Evolutionary conservation across 2,329 filamentous ascomycete genomes (phyloP).

Genomic region (Hansfordia pulvinata): DNA sequence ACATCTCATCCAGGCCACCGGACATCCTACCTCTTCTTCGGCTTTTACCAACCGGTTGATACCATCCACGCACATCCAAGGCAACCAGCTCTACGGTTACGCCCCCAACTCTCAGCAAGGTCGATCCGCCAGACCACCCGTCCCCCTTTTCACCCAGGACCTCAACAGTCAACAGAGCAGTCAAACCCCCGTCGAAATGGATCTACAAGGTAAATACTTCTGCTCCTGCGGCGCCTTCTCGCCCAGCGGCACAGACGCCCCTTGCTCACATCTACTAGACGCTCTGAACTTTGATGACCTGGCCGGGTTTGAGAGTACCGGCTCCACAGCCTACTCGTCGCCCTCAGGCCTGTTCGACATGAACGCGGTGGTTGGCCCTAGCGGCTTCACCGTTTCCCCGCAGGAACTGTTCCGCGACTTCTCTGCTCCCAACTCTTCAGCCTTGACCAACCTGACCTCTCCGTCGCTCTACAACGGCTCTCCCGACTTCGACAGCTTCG

Average conservation of each 20-base stretch:
- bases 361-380: slow-evolving; percentile 18
- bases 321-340: slow-evolving; percentile 37
- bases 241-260: slow-evolving; percentile 6
- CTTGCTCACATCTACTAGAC: slow-evolving; percentile 23
- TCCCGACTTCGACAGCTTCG: slow-evolving; percentile 59
- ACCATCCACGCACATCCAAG: slow-evolving; percentile 28
- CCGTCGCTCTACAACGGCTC: slow-evolving; percentile 70
- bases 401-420: slow-evolving; percentile 62
- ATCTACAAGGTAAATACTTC: slow-evolving; percentile 37
- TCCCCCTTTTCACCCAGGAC: slow-evolving; percentile 56
- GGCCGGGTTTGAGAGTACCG: slow-evolving; percentile 40
- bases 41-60: slow-evolving; percentile 46
- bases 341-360: slow-evolving; percentile 41
- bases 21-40: slow-evolving; percentile 37
- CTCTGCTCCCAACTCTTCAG: slow-evolving; percentile 69
- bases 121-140: slow-evolving; percentile 46
- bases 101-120: slow-evolving; percentile 40
- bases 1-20: slow-evolving; percentile 44
- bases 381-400: slow-evolving; percentile 62
- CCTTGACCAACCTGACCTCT: slow-evolving; percentile 74
- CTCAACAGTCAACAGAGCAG: slow-evolving; percentile 31
- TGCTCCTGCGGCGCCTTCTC: slow-evolving; percentile 2
- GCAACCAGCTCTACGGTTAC: slow-evolving; percentile 33
- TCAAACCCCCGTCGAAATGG: slow-evolving; percentile 30
- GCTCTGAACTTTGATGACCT: slow-evolving; percentile 47